These are phyloP conservation scores for Fusarium gaditjirri DNA, from an alignment of 2,329 filamentous ascomycete genomes.

Conservation along the genomic window DNA sequence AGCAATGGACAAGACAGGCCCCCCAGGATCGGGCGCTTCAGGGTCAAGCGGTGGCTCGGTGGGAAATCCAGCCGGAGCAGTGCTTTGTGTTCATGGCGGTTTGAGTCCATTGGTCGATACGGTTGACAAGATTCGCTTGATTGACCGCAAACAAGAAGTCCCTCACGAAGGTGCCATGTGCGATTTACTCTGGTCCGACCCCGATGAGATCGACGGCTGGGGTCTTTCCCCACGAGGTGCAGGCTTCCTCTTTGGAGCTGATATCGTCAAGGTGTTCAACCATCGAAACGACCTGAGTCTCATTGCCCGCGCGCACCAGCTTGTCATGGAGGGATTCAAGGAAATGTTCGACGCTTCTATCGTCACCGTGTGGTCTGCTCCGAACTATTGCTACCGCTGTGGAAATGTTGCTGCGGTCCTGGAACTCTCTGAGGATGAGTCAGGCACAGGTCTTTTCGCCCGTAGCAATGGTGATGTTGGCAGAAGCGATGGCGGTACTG, in stretches of 20 bases:
- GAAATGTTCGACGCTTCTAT: slow-evolving; percentile 98
- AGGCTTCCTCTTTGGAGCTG: slow-evolving; percentile 93
- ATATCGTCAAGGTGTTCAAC: slow-evolving; percentile 97
- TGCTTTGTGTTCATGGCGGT: slow-evolving; percentile 95
- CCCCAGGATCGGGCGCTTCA: slow-evolving; percentile 83
- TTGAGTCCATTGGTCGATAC: slow-evolving; percentile 91
- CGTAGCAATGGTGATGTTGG: slow-evolving; percentile 77
- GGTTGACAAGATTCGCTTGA: slow-evolving; percentile 92
- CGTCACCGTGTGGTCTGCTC: slow-evolving; percentile 98
- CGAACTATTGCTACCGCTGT: slow-evolving; percentile 96
- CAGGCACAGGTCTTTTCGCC: slow-evolving; percentile 75
- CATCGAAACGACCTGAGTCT: slow-evolving; percentile 91
- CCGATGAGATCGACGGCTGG: slow-evolving; percentile 98
- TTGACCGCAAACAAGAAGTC: slow-evolving; percentile 98
- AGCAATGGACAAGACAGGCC: slow-evolving; percentile 63
- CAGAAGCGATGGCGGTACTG: slow-evolving; percentile 62
- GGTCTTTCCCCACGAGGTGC: slow-evolving; percentile 92
- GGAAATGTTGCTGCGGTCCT: slow-evolving; percentile 96
- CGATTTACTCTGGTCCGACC: slow-evolving; percentile 96
- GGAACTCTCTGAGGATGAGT: slow-evolving; percentile 88
- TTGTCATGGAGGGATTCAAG: slow-evolving; percentile 99
- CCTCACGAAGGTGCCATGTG: slow-evolving; percentile 99
- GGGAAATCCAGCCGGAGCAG: slow-evolving; percentile 79
- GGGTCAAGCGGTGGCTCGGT: slow-evolving; percentile 71
- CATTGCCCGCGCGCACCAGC: slow-evolving; percentile 93